Evolutionary conservation across 176 grass and related monocot genomes (phyloP), one percentile per base, ranked within the genome.

Genomic region (Oryza nivara): DNA sequence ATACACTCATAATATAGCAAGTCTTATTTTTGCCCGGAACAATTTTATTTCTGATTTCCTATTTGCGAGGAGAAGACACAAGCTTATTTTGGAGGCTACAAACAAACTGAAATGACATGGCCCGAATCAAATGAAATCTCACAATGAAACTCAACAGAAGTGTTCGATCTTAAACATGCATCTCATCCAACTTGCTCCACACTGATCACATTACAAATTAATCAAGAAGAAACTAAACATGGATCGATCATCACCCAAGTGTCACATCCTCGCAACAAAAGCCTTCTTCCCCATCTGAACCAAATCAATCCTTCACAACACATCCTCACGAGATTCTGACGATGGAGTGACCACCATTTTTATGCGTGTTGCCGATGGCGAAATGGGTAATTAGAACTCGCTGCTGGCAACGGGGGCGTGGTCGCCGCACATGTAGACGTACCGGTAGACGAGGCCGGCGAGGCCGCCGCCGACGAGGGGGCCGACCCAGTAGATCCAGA

Each of bases 401-500:
- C 54, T 81, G 77, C 76, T 46, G 72, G 77, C 20, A 65, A 91
- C 81, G 69, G 89, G 66, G 25, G 61, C 60, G 67, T 91, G 89
- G 66, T 87, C 76, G 22, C 72, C 85, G 89, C 64, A 84, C 89
- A 91, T 88, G 85, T 76, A 88, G 52, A 88, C 16, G 81, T 91
- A 88, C 13, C 85, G 63, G 85, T 91, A 88, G 17, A 91, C 89
- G 35, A 91, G 1, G 12, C 89, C 89, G 66, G 89, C 89, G 54
- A 91, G 85, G 17, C 89, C 85, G 15, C 89, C 85, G 82, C 89
- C 89, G 89, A 91, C 8, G 67, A 91, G 89, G 3, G 89, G 89
- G 35, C 89, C 89, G 45, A 87, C 77, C 71, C 70, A 91, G 89
- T 91, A 91, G 82, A 91, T 73, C 89, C 89, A 91, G 81, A 72